These are phyloP conservation scores for Candida ortonii DNA, from an alignment of 805 yeast genomes.

Conservation along the genomic window DNA sequence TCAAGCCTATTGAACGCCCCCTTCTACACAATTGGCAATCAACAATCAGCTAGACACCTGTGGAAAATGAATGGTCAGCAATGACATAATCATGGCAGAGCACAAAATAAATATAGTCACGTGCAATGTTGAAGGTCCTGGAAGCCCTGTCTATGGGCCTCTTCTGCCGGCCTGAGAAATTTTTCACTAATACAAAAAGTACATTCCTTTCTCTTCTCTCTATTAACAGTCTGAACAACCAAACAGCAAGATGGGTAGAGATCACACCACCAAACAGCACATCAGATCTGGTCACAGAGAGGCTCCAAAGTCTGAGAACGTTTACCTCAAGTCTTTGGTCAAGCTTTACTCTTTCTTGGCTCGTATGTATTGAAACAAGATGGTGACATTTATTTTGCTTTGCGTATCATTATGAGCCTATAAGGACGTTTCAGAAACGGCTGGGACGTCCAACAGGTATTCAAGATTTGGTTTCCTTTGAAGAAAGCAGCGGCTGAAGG, in stretches of 20 bases:
- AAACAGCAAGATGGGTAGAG: conserved; percentile 80
- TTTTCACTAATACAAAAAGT: conserved; percentile 3
- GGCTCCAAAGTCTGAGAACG: conserved; percentile 99
- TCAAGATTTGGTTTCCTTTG: neutral
- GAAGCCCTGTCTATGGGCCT: no score
- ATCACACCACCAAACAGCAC: conserved; percentile 96
- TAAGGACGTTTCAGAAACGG: conserved; percentile 1
- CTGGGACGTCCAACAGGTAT: conserved; percentile 13
- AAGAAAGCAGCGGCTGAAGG: neutral
- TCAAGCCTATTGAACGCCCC: no score
- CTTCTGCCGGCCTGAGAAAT: conserved; percentile 4
- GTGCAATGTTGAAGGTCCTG: no score
- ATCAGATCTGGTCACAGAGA: conserved; percentile 92
- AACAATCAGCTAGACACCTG: no score
- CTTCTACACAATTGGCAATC: no score
- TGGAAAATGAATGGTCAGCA: no score
- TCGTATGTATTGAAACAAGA: conserved; percentile 67
- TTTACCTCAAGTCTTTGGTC: conserved; percentile 96
- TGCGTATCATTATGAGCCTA: conserved; percentile 17
- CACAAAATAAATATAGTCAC: no score
- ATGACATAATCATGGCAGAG: no score
- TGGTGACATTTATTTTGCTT: conserved; percentile 21
- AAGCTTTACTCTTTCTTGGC: conserved; percentile 98
- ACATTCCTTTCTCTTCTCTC: neutral
- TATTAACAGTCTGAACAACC: conserved; percentile 1